Evolutionary conservation across 768 basidiomycete genomes (phyloP).

Genomic region (Trametes coccinea): DNA sequence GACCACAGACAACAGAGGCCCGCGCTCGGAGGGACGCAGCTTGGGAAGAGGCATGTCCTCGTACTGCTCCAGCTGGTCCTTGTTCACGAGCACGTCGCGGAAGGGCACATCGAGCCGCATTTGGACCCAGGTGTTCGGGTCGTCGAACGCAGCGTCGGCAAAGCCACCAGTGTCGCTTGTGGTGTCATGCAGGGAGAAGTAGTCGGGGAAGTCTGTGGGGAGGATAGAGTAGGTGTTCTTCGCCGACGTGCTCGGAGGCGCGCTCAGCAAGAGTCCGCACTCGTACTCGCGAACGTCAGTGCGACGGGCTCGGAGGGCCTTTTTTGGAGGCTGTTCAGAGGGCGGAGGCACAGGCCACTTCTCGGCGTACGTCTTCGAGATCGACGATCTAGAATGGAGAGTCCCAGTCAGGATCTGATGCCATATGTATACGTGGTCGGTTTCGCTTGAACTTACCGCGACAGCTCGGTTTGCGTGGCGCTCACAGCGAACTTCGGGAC

Average conservation of each 20-base stretch:
- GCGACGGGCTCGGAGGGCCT: slow-evolving; percentile 57
- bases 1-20: slow-evolving; percentile 57
- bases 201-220: slow-evolving; percentile 44
- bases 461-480: slow-evolving; percentile 64
- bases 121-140: slow-evolving; percentile 52
- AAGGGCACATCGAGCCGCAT: slow-evolving; percentile 59
- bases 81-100: slow-evolving; percentile 28
- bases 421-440: not conserved
- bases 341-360: slow-evolving; percentile 58
- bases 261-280: slow-evolving; percentile 40
- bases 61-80: slow-evolving; percentile 10
- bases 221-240: slow-evolving; percentile 53
- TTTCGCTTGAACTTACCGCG: slow-evolving; percentile 47
- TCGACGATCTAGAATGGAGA: slow-evolving; percentile 37
- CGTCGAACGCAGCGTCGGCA: slow-evolving; percentile 28
- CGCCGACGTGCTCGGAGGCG: slow-evolving; percentile 28
- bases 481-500: slow-evolving; percentile 57
- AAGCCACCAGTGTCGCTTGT: slow-evolving; percentile 46
- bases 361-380: slow-evolving; percentile 43
- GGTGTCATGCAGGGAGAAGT: slow-evolving; percentile 49
- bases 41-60: slow-evolving; percentile 42
- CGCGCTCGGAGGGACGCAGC: slow-evolving; percentile 47
- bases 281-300: slow-evolving; percentile 48
- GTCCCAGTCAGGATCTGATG: not conserved
- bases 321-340: slow-evolving; percentile 61